Evolutionary conservation across 176 grass and related monocot species (phyloP), one percentile per base, ranked within the genome.

Genomic region (Aegilops sharonensis): DNA sequence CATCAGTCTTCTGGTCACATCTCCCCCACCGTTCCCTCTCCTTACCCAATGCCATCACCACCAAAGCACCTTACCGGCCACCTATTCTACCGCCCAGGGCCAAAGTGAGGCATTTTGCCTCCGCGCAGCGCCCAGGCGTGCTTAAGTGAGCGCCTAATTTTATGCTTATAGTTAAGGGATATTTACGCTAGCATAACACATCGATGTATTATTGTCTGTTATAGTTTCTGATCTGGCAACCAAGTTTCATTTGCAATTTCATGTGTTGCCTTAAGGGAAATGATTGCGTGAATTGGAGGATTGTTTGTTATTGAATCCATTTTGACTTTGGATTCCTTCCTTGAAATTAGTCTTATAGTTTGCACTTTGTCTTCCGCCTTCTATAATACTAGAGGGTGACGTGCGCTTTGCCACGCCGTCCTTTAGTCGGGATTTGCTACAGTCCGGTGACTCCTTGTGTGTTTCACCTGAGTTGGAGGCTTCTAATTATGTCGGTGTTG

Each of bases 171-270:
- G 54, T 57, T 21, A 8, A 52, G 32, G 29, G 63, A 79, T 82
- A 17, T 36, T 21, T 6, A 5, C 9, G 8, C 23, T 62, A 50
- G 54, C 43, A 64, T 67, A 30, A 31, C 15, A 43, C 23, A 42
- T 57, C 2, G 14, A 57, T 57, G 54, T 18, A 57, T 57, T 57
- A 57, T 18, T 57, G 54, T 18, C 18, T 57, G 17, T 57, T 57
- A 21, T 77, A 57, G 5, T 87, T 87, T 79, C 39, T 40, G 31
- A 84, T 67, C 66, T 20, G 1, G 50, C 25, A 80, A 65, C n/a
- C 15, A 72, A 72, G 15, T 72, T 84, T 68, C 29, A 32, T 23
- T 52, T 43, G 5, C 32, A 68, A 68, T 68, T 24, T 17, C 2
- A 14, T 71, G 7, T 18, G 64, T 64, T 24, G n/a, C 21, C 59